phyloP scores from a whole-genome alignment of 345 rosid genomes.

The Brassica juncea region DNA sequence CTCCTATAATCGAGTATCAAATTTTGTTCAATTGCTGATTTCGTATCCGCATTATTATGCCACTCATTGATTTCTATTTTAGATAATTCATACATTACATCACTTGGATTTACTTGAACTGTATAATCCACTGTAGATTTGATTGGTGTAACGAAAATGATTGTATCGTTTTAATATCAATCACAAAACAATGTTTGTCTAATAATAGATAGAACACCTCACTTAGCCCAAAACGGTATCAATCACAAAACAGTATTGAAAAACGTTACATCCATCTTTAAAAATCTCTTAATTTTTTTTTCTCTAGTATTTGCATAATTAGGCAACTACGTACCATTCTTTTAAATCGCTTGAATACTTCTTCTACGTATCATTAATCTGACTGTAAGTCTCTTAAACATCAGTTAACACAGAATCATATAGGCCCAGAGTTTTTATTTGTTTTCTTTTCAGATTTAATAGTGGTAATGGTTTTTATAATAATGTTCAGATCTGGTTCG shows the following conservation, averaged over 20 bases:
- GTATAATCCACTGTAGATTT: neutral
- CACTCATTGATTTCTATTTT: neutral
- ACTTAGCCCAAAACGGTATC: neutral
- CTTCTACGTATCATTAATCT: neutral
- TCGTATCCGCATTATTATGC: neutral
- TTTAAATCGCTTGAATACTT: neutral
- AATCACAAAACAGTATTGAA: neutral
- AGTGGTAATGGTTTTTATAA: neutral
- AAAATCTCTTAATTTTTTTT: neutral
- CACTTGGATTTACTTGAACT: neutral
- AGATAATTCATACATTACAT: neutral
- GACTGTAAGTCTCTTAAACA: slow-evolving; percentile 1
- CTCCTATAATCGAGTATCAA: neutral
- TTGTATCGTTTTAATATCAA: neutral
- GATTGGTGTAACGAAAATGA: neutral
- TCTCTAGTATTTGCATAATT: neutral
- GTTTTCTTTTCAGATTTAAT: neutral
- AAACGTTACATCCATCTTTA: neutral
- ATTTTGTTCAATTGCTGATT: neutral
- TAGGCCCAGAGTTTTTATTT: neutral
- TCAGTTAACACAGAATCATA: neutral
- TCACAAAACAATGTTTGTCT: neutral
- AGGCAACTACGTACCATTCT: neutral
- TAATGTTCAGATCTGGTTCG: slow-evolving; percentile 23
- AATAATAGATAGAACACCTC: neutral